These are phyloP conservation scores for Phialemonium atrogriseum DNA, from an alignment of 2,329 filamentous ascomycete species.

Conservation along the genomic window DNA sequence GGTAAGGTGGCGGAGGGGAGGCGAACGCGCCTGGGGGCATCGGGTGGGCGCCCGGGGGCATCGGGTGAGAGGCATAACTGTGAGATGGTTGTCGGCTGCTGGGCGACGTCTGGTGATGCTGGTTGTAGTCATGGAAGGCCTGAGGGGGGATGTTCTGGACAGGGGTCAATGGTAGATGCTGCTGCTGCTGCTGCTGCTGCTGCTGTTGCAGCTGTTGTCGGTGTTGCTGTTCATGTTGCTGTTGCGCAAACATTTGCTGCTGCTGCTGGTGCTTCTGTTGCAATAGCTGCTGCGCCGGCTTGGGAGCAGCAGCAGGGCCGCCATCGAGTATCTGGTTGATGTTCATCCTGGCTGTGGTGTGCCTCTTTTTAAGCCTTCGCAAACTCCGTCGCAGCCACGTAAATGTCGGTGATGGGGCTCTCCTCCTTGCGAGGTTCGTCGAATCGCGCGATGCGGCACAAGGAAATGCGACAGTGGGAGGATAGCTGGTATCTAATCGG, in stretches of 20 bases:
- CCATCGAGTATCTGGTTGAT: slow-evolving; percentile 44
- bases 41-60: slow-evolving; percentile 19
- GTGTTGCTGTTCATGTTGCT: slow-evolving; percentile 14
- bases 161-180: slow-evolving; percentile 25
- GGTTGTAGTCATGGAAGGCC: slow-evolving; percentile 42
- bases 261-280: slow-evolving; percentile 16
- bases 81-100: slow-evolving; percentile 32
- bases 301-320: slow-evolving; percentile 10
- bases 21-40: slow-evolving; percentile 25
- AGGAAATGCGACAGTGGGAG: too few species aligned
- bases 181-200: slow-evolving; percentile 18
- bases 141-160: slow-evolving; percentile 34
- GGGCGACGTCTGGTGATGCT: slow-evolving; percentile 38
- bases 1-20: slow-evolving; percentile 27
- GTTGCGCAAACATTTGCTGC: slow-evolving; percentile 6
- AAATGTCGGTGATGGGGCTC: too few species aligned
- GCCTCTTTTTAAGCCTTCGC: too few species aligned
- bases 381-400: too few species aligned
- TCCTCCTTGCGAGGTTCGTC: too few species aligned
- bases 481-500: too few species aligned
- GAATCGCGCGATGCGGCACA: too few species aligned
- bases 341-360: slow-evolving; percentile 34
- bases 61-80: slow-evolving; percentile 31
- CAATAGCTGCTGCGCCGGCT: slow-evolving; percentile 18
- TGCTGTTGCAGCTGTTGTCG: slow-evolving; percentile 15